phyloP scores from a whole-genome alignment of 108 stramenopile genomes.

The Conticribra weissflogii region DNA sequence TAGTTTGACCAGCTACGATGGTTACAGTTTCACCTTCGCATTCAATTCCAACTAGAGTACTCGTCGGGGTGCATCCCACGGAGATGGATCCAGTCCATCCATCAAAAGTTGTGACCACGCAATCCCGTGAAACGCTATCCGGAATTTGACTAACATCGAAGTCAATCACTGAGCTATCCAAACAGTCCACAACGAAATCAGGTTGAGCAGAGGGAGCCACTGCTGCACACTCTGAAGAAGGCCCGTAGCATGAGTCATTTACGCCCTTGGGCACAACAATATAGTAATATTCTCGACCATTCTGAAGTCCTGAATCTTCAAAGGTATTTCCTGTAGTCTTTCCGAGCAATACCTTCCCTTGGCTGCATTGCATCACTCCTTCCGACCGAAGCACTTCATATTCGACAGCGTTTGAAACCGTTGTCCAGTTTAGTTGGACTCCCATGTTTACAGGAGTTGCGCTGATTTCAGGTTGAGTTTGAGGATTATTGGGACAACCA shows the following conservation, averaged over 20 bases:
- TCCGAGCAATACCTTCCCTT: slow-evolving; percentile 25
- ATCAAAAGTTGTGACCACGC: not conserved
- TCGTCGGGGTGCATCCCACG: not conserved
- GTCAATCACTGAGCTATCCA: not conserved
- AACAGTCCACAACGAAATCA: slow-evolving; percentile 4
- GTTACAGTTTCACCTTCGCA: not conserved
- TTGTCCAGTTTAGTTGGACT: slow-evolving; percentile 19
- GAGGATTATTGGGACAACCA: slow-evolving; percentile 17
- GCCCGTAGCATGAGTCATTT: slow-evolving; percentile 10
- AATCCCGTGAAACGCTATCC: not conserved
- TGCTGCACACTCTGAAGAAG: slow-evolving; percentile 6
- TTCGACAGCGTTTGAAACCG: slow-evolving; percentile 8
- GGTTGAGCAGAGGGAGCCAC: slow-evolving; percentile 3
- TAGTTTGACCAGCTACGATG: not conserved
- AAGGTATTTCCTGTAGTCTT: not conserved
- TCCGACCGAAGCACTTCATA: slow-evolving; percentile 34
- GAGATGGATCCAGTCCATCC: not conserved
- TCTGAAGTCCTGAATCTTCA: slow-evolving; percentile 23
- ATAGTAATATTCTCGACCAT: slow-evolving; percentile 34
- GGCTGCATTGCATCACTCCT: slow-evolving; percentile 15
- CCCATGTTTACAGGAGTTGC: slow-evolving; percentile 11
- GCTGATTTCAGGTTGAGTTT: not conserved
- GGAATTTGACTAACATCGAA: not conserved
- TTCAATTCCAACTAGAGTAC: not conserved
- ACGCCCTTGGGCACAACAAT: slow-evolving; percentile 22